Evolutionary conservation across 345 rosid species (phyloP).

Genomic region (Alliaria petiolata): DNA sequence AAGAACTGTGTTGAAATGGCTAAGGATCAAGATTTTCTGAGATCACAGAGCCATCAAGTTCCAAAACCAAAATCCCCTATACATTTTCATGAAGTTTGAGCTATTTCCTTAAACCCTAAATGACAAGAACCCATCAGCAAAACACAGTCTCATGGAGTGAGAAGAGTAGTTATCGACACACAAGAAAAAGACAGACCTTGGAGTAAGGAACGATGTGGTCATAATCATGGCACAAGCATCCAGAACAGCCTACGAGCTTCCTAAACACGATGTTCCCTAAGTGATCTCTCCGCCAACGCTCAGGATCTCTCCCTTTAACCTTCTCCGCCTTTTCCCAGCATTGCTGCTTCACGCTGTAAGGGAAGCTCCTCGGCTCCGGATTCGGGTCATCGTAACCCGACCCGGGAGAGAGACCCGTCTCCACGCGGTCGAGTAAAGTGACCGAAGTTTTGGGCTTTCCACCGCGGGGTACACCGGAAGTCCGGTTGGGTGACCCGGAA

Average conservation of each 20-base stretch:
- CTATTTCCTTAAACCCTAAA: background rate
- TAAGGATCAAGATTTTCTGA: background rate
- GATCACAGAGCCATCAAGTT: background rate
- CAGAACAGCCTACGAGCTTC: conserved; percentile 94
- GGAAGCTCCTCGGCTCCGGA: conserved; percentile 79
- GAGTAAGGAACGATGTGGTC: conserved; percentile 94
- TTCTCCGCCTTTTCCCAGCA: conserved; percentile 97
- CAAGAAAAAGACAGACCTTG: conserved; percentile 47
- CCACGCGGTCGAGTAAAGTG: conserved; percentile 42
- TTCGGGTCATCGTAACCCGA: conserved; percentile 43
- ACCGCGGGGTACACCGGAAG: conserved; percentile 25
- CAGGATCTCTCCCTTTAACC: conserved; percentile 80
- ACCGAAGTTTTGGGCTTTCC: conserved; percentile 44
- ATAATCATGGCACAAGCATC: conserved; percentile 95
- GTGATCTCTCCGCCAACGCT: conserved; percentile 81
- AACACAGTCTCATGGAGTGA: conserved; percentile 4
- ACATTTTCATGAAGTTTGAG: background rate
- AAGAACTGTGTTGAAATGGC: background rate
- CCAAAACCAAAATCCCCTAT: background rate
- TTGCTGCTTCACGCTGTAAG: conserved; percentile 82
- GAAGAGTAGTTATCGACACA: conserved; percentile 27
- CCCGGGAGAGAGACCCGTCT: conserved; percentile 26
- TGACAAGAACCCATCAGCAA: background rate
- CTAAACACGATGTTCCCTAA: conserved; percentile 79
- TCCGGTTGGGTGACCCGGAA: conserved; percentile 18